These are phyloP conservation scores for Tuctoria greenei DNA, from an alignment of 176 grass and related monocot species.

Conservation along the genomic window DNA sequence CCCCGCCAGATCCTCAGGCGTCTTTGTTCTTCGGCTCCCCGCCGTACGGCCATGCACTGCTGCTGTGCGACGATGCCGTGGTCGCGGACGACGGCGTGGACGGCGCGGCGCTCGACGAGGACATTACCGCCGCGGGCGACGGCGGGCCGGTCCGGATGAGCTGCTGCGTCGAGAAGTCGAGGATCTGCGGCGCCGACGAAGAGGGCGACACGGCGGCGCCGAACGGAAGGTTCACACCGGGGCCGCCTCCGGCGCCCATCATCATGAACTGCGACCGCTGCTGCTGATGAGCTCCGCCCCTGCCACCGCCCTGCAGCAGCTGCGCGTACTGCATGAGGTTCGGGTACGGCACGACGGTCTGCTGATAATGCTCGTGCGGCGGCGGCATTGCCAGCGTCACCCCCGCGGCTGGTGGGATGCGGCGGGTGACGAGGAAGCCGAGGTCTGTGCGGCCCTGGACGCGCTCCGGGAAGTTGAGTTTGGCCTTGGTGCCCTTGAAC, in stretches of 20 bases:
- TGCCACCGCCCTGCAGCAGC: constrained; percentile 62
- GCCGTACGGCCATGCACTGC: constrained; percentile 51
- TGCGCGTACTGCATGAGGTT: constrained; percentile 84
- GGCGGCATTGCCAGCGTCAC: constrained; percentile 21
- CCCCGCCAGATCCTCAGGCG: background rate
- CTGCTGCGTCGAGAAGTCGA: constrained; percentile 68
- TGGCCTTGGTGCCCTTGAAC: constrained; percentile 80
- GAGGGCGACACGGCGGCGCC: constrained; percentile 27
- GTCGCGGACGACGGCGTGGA: constrained; percentile 50
- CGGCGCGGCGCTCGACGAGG: constrained; percentile 11
- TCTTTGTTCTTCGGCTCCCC: constrained; percentile 42
- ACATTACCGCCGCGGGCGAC: constrained; percentile 30
- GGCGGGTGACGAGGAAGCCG: constrained; percentile 56
- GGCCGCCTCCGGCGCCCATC: constrained; percentile 28
- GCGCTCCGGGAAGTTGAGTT: constrained; percentile 85
- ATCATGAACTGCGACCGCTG: constrained; percentile 1
- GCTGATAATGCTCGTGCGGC: background rate
- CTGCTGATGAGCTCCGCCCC: constrained; percentile 9
- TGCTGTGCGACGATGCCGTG: constrained; percentile 38
- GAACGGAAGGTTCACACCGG: constrained; percentile 43
- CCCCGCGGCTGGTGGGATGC: constrained; percentile 25
- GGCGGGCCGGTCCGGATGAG: constrained; percentile 37
- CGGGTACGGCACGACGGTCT: constrained; percentile 49
- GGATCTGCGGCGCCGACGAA: constrained; percentile 39
- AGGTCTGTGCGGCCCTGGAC: constrained; percentile 76